Conservation (phyloP, 805 yeast genomes). For the Pichia phayaonensis region DNA sequence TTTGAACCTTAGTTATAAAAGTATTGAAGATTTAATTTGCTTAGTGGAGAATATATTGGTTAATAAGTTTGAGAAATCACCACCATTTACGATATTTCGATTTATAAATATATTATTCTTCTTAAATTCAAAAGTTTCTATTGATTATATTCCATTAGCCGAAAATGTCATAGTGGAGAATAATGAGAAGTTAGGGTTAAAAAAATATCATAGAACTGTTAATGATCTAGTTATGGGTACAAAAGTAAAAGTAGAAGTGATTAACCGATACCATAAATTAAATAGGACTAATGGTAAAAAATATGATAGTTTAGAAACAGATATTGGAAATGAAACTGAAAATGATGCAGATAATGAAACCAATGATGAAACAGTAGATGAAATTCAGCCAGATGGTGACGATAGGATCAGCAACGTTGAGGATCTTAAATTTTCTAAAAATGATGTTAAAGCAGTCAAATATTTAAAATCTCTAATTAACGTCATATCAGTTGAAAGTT, state of each 20-base stretch:
- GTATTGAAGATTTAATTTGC: not conserved
- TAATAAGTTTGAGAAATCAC: constrained; percentile 17
- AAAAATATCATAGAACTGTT: too few species aligned
- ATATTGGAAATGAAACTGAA: not conserved
- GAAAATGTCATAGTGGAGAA: not conserved
- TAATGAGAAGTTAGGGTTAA: not conserved
- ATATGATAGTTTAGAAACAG: not conserved
- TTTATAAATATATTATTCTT: constrained; percentile 13
- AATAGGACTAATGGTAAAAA: not conserved
- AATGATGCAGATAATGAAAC: not conserved
- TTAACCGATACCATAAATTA: not conserved
- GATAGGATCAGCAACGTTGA: not conserved
- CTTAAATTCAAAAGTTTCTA: constrained; percentile 11
- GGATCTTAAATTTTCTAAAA: not conserved
- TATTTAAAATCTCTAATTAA: constrained; percentile 20
- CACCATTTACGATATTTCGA: constrained; percentile 26
- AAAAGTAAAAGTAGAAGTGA: not conserved
- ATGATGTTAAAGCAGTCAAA: constrained; percentile 19
- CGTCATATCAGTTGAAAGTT: constrained; percentile 20
- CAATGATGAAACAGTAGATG: not conserved
- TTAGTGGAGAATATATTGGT: not conserved
- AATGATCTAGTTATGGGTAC: not conserved
- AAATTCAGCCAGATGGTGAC: not conserved
- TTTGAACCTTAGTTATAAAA: not conserved
- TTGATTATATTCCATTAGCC: not conserved